phyloP scores from a whole-genome alignment of 495 filamentous ascomycete genomes.

The Oidiodendron maius region DNA sequence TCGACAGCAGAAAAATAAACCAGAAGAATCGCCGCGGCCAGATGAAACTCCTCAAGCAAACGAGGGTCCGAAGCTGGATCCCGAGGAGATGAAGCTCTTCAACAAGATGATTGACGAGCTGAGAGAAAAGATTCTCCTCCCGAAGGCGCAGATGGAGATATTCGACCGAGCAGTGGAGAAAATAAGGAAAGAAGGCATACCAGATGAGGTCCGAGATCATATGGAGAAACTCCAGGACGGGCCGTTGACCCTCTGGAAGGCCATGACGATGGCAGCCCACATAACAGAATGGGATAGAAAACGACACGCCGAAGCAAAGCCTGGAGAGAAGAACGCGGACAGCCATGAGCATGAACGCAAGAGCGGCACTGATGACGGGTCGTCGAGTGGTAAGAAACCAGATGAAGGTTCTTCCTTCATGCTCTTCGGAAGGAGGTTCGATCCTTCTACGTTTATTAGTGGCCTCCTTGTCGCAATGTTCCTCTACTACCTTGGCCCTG shows the following conservation, averaged over 20 bases:
- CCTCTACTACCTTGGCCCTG: too few species aligned
- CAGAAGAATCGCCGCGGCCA: constrained; percentile 12
- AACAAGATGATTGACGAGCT: constrained; percentile 34
- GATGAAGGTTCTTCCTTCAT: too few species aligned
- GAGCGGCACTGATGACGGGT: too few species aligned
- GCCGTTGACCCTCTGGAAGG: constrained; percentile 39
- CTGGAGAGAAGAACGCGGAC: constrained; percentile 4
- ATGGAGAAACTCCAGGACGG: constrained; percentile 36
- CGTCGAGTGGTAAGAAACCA: too few species aligned
- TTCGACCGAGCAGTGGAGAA: constrained; percentile 35
- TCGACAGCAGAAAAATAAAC: constrained; percentile 18
- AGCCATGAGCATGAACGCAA: constrained; percentile 11
- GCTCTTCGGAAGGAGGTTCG: too few species aligned
- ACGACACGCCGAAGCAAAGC: too few species aligned
- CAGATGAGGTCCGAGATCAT: constrained; percentile 41
- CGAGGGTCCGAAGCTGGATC: constrained; percentile 27
- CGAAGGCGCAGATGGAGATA: constrained; percentile 32
- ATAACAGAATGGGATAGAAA: too few species aligned
- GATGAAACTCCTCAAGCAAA: constrained; percentile 21
- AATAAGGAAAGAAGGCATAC: constrained; percentile 47
- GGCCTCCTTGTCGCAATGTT: too few species aligned
- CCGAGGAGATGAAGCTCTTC: constrained; percentile 34
- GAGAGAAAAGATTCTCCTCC: constrained; percentile 43
- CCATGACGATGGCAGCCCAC: too few species aligned
- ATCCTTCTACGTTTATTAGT: too few species aligned